Evolutionary conservation across 108 stramenopile genomes (phyloP).

Genomic region (Parmales sp.): DNA sequence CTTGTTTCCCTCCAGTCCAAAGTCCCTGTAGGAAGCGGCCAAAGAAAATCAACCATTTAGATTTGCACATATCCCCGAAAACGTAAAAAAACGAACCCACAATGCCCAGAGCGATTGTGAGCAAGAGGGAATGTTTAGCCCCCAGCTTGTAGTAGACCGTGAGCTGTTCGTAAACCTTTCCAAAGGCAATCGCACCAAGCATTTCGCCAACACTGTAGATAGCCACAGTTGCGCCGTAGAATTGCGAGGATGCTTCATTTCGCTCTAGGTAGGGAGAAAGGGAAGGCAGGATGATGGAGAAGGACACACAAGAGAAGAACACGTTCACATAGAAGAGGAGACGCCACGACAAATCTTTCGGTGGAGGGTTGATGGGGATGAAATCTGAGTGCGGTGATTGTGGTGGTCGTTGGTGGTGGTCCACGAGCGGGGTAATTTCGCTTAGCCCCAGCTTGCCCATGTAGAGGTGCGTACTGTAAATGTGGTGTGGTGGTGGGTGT

Average conservation of each 20-base stretch:
- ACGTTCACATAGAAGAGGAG: not conserved
- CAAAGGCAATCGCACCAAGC: conserved; percentile 28
- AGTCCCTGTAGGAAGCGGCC: conserved; percentile 24
- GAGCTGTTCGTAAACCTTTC: conserved; percentile 23
- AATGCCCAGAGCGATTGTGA: conserved; percentile 19
- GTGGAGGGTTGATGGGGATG: not conserved
- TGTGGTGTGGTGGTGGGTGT: too few relatives aligned
- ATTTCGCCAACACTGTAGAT: conserved; percentile 32
- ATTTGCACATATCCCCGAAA: conserved; percentile 5
- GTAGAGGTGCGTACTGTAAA: too few relatives aligned
- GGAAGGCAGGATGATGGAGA: conserved; percentile 14
- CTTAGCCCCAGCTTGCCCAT: too few relatives aligned
- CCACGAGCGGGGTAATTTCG: too few relatives aligned
- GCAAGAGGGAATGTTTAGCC: conserved; percentile 14
- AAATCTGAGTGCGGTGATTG: too few relatives aligned
- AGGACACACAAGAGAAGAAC: conserved; percentile 13
- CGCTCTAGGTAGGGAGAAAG: conserved; percentile 3
- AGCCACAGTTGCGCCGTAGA: conserved; percentile 15
- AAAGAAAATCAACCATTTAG: conserved; percentile 17
- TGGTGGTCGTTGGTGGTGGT: too few relatives aligned
- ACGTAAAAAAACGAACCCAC: conserved; percentile 23
- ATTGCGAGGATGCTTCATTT: not conserved
- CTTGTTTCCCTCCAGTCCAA: conserved; percentile 37
- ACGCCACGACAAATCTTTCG: not conserved
- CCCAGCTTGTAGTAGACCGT: conserved; percentile 22